Evolutionary conservation across 371 early-diverging fungal species (phyloP), one percentile per base, ranked within the genome.

Genomic region (Funneliformis caledonium): DNA sequence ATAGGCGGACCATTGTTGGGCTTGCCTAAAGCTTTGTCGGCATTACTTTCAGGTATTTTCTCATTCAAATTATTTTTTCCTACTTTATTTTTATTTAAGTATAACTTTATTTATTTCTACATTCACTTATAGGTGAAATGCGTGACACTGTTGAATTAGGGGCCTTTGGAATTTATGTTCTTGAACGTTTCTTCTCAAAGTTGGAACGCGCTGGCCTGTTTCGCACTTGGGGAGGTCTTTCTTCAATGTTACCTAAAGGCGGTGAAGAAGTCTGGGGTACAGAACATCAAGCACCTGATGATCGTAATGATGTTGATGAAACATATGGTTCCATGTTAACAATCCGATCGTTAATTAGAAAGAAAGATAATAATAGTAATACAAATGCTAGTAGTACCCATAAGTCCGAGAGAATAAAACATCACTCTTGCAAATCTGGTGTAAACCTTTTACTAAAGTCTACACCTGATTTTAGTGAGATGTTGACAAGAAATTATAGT

Each of bases 1-100:
- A 94, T 98, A 83, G 97, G 94, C 1, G 97, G 96, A 2, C 94
- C 98, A 3, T 85, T 96, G 85, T 85, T 97, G 45, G 98, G 98
- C 19, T 94, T 94, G 6, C 95, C 97, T 19, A 97, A 97, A 84
- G 92, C 95, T 4, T 72, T 95, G 19, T 89, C 95, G 1, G 90
- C 92, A 43, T 82, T 96, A 75, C 86, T 95, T 4, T 92, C 93
- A 7, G 95, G 93, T 82, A 43, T 47, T 62, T 12, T 43, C 37
- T 31, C 33, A 67, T 42, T 77, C 6, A 8, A 62, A 83, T 14
- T n/a, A 83, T n/a, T 37, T 56, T 26, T 19, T n/a, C 19, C 16
- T 6, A 16, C 31, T 37, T 12, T 47, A 33, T 12, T 31, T 7
- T 37, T 26, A 14, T 67, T 12, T 76, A 72, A 47, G 19, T 31